Conservation (phyloP, 345 rosid species). For the Acer saccharum region DNA sequence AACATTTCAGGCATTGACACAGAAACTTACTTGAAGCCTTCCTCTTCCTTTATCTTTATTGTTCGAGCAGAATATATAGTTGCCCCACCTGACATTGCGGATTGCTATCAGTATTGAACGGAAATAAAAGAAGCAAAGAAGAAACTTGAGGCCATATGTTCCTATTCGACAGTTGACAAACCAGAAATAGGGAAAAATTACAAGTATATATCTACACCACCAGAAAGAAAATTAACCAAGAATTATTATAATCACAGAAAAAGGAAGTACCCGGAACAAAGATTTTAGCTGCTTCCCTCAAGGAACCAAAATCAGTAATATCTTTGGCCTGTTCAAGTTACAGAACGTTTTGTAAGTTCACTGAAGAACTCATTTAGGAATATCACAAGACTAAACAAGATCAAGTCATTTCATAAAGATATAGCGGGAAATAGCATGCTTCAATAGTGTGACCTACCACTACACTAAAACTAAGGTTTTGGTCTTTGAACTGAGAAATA, state of each 20-base stretch:
- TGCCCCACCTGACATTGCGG: conserved; percentile 62
- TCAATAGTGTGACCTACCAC: neutral
- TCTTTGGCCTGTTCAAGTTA: conserved; percentile 74
- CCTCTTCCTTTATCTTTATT: conserved; percentile 90
- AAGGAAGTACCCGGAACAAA: conserved; percentile 74
- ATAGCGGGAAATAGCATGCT: neutral
- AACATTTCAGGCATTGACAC: neutral
- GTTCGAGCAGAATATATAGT: conserved; percentile 78
- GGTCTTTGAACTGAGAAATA: neutral
- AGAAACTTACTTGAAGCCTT: conserved; percentile 65
- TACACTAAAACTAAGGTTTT: neutral
- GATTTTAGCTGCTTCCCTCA: conserved; percentile 77
- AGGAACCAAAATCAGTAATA: conserved; percentile 75
- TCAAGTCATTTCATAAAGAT: neutral
- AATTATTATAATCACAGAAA: neutral
- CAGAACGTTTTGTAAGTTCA: conserved; percentile 21
- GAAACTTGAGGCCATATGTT: conserved; percentile 3
- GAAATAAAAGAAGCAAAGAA: conserved; percentile 14
- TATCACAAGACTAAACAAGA: conserved; percentile 1
- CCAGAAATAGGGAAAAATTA: neutral
- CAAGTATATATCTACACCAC: neutral
- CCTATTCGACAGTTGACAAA: neutral
- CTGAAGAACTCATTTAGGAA: conserved; percentile 4
- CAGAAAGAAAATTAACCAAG: neutral
- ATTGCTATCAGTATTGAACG: neutral